These are phyloP conservation scores for Purshia tridentata DNA, from an alignment of 306 rosid species.

Conservation along the genomic window DNA sequence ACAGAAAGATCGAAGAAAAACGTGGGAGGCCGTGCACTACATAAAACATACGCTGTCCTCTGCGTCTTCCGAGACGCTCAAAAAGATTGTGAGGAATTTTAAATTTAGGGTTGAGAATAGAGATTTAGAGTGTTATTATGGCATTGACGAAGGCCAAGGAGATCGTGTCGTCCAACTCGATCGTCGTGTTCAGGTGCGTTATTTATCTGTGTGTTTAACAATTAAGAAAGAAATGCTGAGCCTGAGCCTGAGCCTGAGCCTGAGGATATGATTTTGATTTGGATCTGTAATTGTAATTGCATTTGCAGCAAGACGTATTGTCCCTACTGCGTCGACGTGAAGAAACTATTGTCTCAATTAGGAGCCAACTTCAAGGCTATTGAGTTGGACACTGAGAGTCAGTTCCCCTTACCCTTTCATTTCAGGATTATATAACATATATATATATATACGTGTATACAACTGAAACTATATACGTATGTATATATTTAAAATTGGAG, in stretches of 20 bases:
- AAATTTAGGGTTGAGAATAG: neutral
- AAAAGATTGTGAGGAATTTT: neutral
- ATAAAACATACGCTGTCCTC: neutral
- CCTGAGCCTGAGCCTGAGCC: no score
- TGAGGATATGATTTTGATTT: no score
- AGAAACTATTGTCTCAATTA: constrained; percentile 47
- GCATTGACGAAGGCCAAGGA: constrained; percentile 82
- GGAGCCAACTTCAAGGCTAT: constrained; percentile 50
- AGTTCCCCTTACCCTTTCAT: neutral
- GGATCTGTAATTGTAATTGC: neutral
- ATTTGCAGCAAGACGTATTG: constrained; percentile 62
- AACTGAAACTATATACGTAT: neutral
- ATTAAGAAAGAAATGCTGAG: neutral
- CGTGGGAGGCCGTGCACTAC: neutral
- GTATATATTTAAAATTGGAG: neutral
- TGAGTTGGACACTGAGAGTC: constrained; percentile 67
- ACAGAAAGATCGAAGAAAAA: neutral
- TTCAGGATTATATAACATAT: neutral
- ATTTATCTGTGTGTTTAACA: neutral
- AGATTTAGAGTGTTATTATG: constrained; percentile 36
- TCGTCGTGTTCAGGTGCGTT: constrained; percentile 73
- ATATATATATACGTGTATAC: no score
- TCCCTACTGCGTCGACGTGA: constrained; percentile 59
- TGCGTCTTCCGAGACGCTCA: neutral
- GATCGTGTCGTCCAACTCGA: constrained; percentile 61